Evolutionary conservation across 352 stramenopile species (phyloP).

Genomic region (Aphanomyces euteiches): DNA sequence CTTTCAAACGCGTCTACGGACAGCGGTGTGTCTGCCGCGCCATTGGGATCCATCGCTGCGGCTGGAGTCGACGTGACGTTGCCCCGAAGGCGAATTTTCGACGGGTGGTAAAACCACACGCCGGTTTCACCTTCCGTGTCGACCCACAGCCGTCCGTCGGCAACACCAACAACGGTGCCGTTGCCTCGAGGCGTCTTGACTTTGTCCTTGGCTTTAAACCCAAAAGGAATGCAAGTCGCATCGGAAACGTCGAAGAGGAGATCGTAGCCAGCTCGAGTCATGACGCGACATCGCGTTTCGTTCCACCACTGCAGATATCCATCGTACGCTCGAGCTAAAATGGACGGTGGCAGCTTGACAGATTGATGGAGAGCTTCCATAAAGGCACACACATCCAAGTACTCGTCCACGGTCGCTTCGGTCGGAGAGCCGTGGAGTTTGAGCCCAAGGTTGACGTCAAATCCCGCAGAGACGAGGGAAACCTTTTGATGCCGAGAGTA

Average conservation of each 20-base stretch:
- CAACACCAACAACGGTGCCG: slow-evolving; percentile 61
- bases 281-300: slow-evolving; percentile 48
- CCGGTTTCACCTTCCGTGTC: slow-evolving; percentile 71
- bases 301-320: slow-evolving; percentile 57
- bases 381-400: slow-evolving; percentile 55
- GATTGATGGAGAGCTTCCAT: slow-evolving; percentile 45
- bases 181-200: slow-evolving; percentile 74
- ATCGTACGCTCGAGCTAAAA: slow-evolving; percentile 44
- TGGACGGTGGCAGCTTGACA: slow-evolving; percentile 31
- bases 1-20: slow-evolving; percentile 2
- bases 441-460: slow-evolving; percentile 17
- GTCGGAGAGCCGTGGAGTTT: slow-evolving; percentile 25
- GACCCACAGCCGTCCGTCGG: slow-evolving; percentile 64
- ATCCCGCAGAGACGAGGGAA: slow-evolving; percentile 40
- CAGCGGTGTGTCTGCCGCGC: slow-evolving; percentile 7
- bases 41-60: not conserved
- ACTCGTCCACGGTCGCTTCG: slow-evolving; percentile 50
- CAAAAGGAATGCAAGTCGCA: slow-evolving; percentile 38
- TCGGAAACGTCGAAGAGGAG: slow-evolving; percentile 67
- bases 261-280: slow-evolving; percentile 53
- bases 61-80: slow-evolving; percentile 21
- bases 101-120: slow-evolving; percentile 77
- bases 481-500: slow-evolving; percentile 89
- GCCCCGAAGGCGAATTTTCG: slow-evolving; percentile 41
- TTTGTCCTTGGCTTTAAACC: slow-evolving; percentile 52